A percentile compares a stretch with the other conserved stretches of the same genome.
Evolutionary conservation across 331 rosid genomes (phyloP).

Genomic region (Quercus tomentella): DNA sequence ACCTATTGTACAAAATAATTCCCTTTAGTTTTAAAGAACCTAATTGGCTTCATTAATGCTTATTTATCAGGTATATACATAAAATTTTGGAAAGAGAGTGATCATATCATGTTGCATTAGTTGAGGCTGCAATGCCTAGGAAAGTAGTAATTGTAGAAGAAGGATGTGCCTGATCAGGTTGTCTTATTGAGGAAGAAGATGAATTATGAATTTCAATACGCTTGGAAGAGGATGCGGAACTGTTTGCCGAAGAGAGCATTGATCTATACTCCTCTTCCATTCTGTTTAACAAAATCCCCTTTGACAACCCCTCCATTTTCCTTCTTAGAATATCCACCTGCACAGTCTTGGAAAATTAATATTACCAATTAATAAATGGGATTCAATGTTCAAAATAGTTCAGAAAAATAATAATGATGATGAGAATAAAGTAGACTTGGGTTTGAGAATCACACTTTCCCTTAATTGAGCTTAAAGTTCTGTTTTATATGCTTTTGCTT

Average conservation of each 20-base stretch:
- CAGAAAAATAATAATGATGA: background rate
- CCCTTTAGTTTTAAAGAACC: too few species aligned
- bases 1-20: too few species aligned
- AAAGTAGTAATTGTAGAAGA: background rate
- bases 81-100: background rate
- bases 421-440: background rate
- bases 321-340: slow-evolving; percentile 84
- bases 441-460: background rate
- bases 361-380: background rate
- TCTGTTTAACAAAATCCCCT: slow-evolving; percentile 67
- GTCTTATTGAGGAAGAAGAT: slow-evolving; percentile 28
- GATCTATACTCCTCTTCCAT: slow-evolving; percentile 95
- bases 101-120: background rate
- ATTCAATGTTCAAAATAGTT: background rate
- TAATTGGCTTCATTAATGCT: too few species aligned
- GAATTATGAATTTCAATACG: slow-evolving; percentile 46
- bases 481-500: background rate
- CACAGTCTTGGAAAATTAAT: background rate
- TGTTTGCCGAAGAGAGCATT: slow-evolving; percentile 54
- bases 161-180: slow-evolving; percentile 36
- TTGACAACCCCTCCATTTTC: slow-evolving; percentile 88
- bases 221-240: slow-evolving; percentile 55
- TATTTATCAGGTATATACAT: too few species aligned
- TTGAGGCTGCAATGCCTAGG: background rate
- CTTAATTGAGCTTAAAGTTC: background rate